These are phyloP conservation scores for Penicillium robsamsonii DNA, from an alignment of 495 filamentous ascomycete genomes.

Conservation along the genomic window DNA sequence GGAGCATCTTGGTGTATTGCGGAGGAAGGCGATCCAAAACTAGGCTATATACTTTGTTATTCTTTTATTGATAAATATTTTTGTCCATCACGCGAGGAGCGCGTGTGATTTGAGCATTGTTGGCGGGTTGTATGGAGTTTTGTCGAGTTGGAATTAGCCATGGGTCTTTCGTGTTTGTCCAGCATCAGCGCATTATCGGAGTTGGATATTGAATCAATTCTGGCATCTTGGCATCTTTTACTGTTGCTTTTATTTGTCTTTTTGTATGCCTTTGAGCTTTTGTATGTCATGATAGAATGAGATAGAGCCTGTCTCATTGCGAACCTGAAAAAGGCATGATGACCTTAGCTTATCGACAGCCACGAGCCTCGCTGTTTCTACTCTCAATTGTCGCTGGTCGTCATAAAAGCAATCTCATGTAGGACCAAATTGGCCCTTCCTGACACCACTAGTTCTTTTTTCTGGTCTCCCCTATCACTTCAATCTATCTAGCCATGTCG, in stretches of 20 bases:
- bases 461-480: too few relatives aligned
- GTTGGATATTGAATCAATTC: slow-evolving; percentile 18
- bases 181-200: slow-evolving; percentile 27
- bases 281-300: not conserved
- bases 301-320: not conserved
- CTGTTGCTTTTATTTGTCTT: not conserved
- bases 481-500: too few relatives aligned
- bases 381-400: too few relatives aligned
- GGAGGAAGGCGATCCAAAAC: slow-evolving; percentile 39
- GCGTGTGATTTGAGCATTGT: slow-evolving; percentile 15
- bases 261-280: not conserved
- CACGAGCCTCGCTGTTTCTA: too few relatives aligned
- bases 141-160: slow-evolving; percentile 10
- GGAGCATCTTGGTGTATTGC: slow-evolving; percentile 45
- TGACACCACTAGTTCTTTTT: too few relatives aligned
- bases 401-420: too few relatives aligned
- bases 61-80: slow-evolving; percentile 2
- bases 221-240: not conserved
- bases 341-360: too few relatives aligned
- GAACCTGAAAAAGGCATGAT: too few relatives aligned
- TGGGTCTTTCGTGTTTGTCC: slow-evolving; percentile 12
- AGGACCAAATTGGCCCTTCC: too few relatives aligned
- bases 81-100: slow-evolving; percentile 4
- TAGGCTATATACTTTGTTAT: slow-evolving; percentile 12
- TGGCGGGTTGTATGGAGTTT: slow-evolving; percentile 18